Percentiles rank a stretch among this genome's conserved stretches.
phyloP scores from a whole-genome alignment of 495 filamentous ascomycete species.

The Trypethelium eluteriae region DNA sequence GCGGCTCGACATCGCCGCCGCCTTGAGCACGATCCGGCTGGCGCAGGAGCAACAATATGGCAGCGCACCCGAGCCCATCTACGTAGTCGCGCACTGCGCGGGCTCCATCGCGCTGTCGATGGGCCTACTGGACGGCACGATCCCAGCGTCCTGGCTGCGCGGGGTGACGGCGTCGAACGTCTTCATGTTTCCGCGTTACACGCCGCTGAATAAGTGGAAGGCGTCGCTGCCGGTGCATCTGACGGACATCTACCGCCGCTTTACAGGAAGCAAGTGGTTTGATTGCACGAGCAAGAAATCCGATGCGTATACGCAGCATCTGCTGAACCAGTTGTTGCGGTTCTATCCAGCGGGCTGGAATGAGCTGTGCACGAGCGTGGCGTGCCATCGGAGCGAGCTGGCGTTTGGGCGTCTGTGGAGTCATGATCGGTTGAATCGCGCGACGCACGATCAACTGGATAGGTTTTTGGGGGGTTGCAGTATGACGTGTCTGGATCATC shows the following conservation, averaged over 20 bases:
- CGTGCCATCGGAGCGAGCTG: slow-evolving; percentile 53
- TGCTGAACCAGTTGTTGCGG: slow-evolving; percentile 50
- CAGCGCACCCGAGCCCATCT: slow-evolving; percentile 28
- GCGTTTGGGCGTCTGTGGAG: slow-evolving; percentile 56
- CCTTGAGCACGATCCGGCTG: slow-evolving; percentile 46
- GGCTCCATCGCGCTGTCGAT: slow-evolving; percentile 52
- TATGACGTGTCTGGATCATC: slow-evolving; percentile 49
- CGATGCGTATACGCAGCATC: slow-evolving; percentile 45
- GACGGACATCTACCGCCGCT: slow-evolving; percentile 41
- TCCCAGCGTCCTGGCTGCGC: slow-evolving; percentile 49
- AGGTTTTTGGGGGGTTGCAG: slow-evolving; percentile 56
- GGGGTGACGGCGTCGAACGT: slow-evolving; percentile 59
- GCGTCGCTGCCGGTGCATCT: slow-evolving; percentile 43
- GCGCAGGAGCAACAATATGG: too few species aligned
- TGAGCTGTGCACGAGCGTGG: slow-evolving; percentile 56
- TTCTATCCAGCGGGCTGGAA: slow-evolving; percentile 50
- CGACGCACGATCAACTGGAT: slow-evolving; percentile 55
- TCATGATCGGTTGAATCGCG: slow-evolving; percentile 55
- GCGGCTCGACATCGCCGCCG: slow-evolving; percentile 55
- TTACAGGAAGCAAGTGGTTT: slow-evolving; percentile 48
- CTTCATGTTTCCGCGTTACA: slow-evolving; percentile 58
- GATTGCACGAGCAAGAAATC: slow-evolving; percentile 40
- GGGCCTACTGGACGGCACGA: slow-evolving; percentile 58
- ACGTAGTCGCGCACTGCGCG: slow-evolving; percentile 60
- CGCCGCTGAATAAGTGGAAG: slow-evolving; percentile 52